Base-by-base conservation (phyloP, 2,329 filamentous ascomycete species). In the Sarocladium oryzae region DNA sequence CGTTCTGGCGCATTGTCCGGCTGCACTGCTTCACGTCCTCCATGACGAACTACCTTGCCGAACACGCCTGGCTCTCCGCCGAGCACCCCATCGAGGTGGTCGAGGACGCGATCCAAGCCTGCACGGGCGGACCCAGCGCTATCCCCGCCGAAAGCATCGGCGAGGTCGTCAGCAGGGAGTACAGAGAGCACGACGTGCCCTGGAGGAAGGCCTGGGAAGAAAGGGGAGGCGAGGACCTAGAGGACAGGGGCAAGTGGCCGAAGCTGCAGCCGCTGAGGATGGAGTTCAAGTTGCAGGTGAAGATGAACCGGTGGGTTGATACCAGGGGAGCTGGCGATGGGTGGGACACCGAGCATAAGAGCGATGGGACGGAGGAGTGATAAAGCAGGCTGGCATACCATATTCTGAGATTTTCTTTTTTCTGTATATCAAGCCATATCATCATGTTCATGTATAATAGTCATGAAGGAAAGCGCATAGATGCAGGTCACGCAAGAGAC, bases 21-120 rank as follows among this genome's bases (percentile, higher is more conserved):
- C 62, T 64, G 1, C 55, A 53, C 23, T 54, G 69, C 15, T 61
- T 68, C n/a, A 59, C 63, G 30, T 53, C 54, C 10, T 53, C 56
- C 7, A 61, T 64, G 52, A 59, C 59, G 4, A 24, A 49, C 4
- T 38, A 54, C 3, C 53, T 68, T 9, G 4, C 3, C 6, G 40
- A 26, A 9, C 20, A 16, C 11, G 9, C 6, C 21, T 43, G 40
- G 40, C 3, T 7, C 21, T 26, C 40, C 6, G 23, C 3, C 20
- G 13, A 20, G 13, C 23, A 43, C 16, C 40, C 40, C 21, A 28
- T 43, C 40, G 40, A 43, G n/a, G 21, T 43, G 4, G 40, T 43
- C 21, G 21, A 24, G 23, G n/a, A 28, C 11, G 23, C 23, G 4
- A 28, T 43, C 21, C 20, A 28, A 13, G 3, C 6, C 7, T 10